These are phyloP conservation scores for Tolypocladium amazonense DNA, from an alignment of 2,329 filamentous ascomycete genomes.

Conservation along the genomic window DNA sequence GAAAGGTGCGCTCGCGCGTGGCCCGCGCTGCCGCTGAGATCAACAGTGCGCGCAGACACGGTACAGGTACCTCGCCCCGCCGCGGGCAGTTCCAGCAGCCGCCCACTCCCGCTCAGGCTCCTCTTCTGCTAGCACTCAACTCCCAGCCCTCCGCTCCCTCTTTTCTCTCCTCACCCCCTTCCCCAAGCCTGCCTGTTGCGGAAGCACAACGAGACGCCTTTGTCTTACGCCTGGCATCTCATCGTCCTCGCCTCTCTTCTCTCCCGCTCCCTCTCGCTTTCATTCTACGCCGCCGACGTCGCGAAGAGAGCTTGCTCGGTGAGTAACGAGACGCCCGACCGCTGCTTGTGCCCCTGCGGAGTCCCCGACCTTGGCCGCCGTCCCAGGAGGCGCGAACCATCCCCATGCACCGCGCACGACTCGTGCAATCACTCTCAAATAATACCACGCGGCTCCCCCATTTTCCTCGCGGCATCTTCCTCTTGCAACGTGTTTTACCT, in stretches of 20 bases:
- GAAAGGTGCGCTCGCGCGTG: background rate
- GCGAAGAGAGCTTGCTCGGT: background rate
- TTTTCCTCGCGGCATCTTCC: background rate
- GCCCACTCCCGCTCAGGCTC: background rate
- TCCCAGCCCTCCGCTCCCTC: slow-evolving; percentile 1
- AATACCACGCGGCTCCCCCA: background rate
- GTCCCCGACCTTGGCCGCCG: background rate
- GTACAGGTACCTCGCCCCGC: background rate
- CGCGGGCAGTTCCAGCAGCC: background rate
- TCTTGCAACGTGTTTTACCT: background rate
- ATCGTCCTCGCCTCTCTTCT: background rate
- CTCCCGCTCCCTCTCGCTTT: background rate
- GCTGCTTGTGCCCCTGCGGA: background rate
- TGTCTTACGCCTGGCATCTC: background rate
- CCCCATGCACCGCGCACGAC: background rate
- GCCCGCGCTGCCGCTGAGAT: background rate
- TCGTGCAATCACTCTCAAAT: background rate
- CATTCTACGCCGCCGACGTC: background rate
- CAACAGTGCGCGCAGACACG: background rate
- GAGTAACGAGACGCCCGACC: background rate
- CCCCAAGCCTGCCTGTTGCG: background rate
- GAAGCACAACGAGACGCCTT: background rate
- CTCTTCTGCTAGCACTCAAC: background rate
- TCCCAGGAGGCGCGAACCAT: slow-evolving; percentile 1
- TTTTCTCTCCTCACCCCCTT: slow-evolving; percentile 2